phyloP scores from a whole-genome alignment of 306 rosid species.

The Canavalia gladiata region DNA sequence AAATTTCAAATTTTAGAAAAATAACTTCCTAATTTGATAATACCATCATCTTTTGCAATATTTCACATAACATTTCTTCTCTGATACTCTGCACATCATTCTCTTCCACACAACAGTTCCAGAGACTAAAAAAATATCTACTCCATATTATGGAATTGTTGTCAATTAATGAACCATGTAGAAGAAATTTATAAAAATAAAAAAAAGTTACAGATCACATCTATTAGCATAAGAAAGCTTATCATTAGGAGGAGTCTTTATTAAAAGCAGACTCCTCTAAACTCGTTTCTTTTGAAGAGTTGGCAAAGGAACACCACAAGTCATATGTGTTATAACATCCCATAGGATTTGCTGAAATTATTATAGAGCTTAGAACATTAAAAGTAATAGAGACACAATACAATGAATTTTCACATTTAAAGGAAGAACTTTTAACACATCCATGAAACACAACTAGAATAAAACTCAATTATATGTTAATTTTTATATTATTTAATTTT shows the following conservation, averaged over 20 bases:
- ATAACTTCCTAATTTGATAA: no score
- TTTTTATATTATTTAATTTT: neutral
- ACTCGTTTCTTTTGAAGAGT: conserved; percentile 93
- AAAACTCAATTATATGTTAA: conserved; percentile 32
- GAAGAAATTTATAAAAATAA: conserved; percentile 33
- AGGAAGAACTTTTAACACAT: conserved; percentile 43
- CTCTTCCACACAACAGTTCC: no score
- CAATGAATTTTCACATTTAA: conserved; percentile 41
- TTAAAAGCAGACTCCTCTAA: conserved; percentile 82
- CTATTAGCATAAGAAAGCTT: conserved; percentile 92
- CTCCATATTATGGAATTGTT: conserved; percentile 44
- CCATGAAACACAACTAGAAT: conserved; percentile 34
- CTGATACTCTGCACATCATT: no score
- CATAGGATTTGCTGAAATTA: conserved; percentile 95
- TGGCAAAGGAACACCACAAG: conserved; percentile 89
- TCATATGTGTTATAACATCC: conserved; percentile 84
- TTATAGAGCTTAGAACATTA: conserved; percentile 50
- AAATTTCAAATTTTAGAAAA: no score
- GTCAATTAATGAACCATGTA: conserved; percentile 48
- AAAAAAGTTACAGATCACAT: conserved; percentile 42
- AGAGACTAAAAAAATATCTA: conserved; percentile 98
- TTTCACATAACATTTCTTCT: no score
- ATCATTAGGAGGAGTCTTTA: conserved; percentile 91
- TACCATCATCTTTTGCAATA: no score
- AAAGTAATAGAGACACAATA: conserved; percentile 38